phyloP scores from a whole-genome alignment of 495 filamentous ascomycete genomes.

The Aspergillus avenaceus region DNA sequence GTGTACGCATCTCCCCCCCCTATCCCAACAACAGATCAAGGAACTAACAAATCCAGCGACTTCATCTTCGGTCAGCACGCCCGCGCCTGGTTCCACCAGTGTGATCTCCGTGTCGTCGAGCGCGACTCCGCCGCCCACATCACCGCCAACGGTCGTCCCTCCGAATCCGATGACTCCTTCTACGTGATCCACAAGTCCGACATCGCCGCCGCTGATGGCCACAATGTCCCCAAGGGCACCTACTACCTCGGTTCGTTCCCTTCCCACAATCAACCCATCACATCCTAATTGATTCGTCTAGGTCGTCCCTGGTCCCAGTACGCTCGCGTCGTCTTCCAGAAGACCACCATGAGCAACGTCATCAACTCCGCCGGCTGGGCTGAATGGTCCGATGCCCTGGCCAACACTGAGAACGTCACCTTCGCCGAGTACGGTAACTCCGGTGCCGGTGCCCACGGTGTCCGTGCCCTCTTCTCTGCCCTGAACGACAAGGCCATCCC shows the following conservation, averaged over 20 bases:
- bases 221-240: slow-evolving; percentile 43
- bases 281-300: too few species aligned
- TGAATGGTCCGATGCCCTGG: slow-evolving; percentile 47
- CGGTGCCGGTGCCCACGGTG: slow-evolving; percentile 54
- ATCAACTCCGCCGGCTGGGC: slow-evolving; percentile 61
- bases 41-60: slow-evolving; percentile 27
- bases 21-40: neutral
- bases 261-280: neutral
- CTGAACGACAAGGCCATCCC: slow-evolving; percentile 40
- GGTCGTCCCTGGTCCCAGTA: slow-evolving; percentile 64
- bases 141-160: slow-evolving; percentile 57
- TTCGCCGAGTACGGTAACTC: slow-evolving; percentile 60
- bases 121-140: slow-evolving; percentile 41
- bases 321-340: slow-evolving; percentile 59
- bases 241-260: slow-evolving; percentile 47
- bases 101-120: slow-evolving; percentile 49
- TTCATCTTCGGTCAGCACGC: slow-evolving; percentile 65
- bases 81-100: slow-evolving; percentile 57
- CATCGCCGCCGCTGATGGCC: slow-evolving; percentile 42
- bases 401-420: slow-evolving; percentile 48
- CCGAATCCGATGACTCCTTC: slow-evolving; percentile 46
- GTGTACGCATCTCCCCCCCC: slow-evolving; percentile 20
- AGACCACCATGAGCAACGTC: slow-evolving; percentile 48
- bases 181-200: slow-evolving; percentile 61
- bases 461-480: slow-evolving; percentile 51